Base-by-base conservation (phyloP, 192 early-diverging fungal genomes). In the Powellomyces hirtus region DNA sequence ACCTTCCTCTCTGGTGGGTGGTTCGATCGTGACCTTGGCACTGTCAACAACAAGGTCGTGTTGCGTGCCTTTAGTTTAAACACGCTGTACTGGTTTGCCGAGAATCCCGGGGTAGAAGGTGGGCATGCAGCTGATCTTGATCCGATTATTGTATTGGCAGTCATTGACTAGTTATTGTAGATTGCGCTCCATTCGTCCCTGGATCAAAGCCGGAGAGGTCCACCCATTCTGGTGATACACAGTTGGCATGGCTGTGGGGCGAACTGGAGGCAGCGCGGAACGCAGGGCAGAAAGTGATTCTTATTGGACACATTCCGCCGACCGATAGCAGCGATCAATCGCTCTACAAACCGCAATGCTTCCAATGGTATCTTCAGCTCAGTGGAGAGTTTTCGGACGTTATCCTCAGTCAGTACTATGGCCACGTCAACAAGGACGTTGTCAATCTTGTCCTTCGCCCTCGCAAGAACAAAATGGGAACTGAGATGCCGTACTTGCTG, bases 361-460 rank as follows among this genome's bases (percentile, higher is more conserved):
- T 70, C 49, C 51, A 70, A 22, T 75, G 66, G 75, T 76, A 34
- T 56, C 38, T 72, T 16, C 71, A 76, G 42, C 62, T 83, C 26
- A 64, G 33, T 38, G 82, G 82, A 31, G 78, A 83, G 33, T 78
- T 40, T 50, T 75, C 77, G 22, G 80, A 84, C 45, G 75, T 79
- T 14, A 74, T 84, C 24, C 34, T 84, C 27, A 57, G 42, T 1
- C 73, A 72, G 35, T 80, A 77, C 44, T 81, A 64, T 60, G 82
- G 82, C 1, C 82, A 84, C 74, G 76, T 81, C 38, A 84, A 84
- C 50, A 50, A 62, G 16, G 82, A 84, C 55, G 38, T 77, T n/a
- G 44, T 77, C 37, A 64, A 55, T 56, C 10, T 73, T 14, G 13
- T 66, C n/a, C 29, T 60, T 0, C 51, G 51, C 31, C 22, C 3